Conservation (phyloP, 768 basidiomycete genomes). For the Kondoa malvinella region DNA sequence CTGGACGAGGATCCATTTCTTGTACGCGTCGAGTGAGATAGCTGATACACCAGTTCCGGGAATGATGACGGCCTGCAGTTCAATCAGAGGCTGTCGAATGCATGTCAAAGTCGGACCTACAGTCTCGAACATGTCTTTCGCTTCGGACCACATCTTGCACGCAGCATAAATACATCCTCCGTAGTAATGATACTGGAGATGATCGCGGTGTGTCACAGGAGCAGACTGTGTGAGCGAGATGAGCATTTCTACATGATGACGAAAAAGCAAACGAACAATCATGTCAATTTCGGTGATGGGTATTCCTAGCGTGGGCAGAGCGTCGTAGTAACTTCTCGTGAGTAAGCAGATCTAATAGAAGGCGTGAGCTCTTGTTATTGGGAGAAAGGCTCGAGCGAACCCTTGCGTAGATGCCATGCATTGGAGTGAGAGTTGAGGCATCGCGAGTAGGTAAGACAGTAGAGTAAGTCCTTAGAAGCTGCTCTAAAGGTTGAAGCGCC, state of each 20-base stretch:
- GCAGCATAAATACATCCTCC: constrained; percentile 5
- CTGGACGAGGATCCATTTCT: constrained; percentile 3
- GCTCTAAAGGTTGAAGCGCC: background rate
- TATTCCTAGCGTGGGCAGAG: background rate
- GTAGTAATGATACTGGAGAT: constrained; percentile 8
- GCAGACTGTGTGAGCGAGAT: background rate
- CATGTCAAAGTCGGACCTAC: background rate
- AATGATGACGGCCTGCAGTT: background rate
- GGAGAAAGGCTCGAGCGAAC: constrained; percentile 3
- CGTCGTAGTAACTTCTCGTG: background rate
- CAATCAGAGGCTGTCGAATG: background rate
- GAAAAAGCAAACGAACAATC: background rate
- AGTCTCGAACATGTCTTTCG: background rate
- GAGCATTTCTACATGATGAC: no score
- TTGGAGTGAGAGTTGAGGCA: background rate
- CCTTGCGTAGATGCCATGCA: background rate
- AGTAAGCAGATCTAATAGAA: background rate
- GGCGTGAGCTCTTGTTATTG: background rate
- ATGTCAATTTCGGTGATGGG: constrained; percentile 1
- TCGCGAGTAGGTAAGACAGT: background rate
- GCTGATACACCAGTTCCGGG: background rate
- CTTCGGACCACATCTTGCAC: background rate
- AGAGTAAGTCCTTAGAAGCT: background rate
- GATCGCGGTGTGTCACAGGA: background rate
- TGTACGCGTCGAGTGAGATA: constrained; percentile 7